Evolutionary conservation across 306 rosid genomes (phyloP), one percentile per base, ranked within the genome.

Genomic region (Canavalia gladiata): DNA sequence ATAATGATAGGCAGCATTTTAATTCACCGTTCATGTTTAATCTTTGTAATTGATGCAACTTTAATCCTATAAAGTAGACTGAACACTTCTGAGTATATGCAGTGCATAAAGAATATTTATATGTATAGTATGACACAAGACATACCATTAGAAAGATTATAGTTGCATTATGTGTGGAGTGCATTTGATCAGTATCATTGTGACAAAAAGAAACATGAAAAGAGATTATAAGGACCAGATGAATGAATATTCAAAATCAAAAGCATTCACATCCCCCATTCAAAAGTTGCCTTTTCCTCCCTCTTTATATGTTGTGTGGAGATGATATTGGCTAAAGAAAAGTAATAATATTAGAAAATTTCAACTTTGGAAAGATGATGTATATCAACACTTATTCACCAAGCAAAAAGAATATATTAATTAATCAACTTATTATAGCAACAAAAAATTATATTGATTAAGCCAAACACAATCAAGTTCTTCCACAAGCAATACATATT

Each of bases 51-150:
- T 25, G 28, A 70, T 60, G 63, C 74, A 25, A 78, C 89, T 86
- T 86, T 82, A 82, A 74, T 74, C 86, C 11, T 82, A 52, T 60
- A 86, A 82, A 86, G 84, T 86, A 18, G n/a, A 10, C 71, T 68
- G 72, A 66, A 30, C 82, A 56, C 71, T 74, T 78, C 59, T 64
- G 55, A 12, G 63, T 63, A 46, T 57, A 78, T 72, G 79, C 86
- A 63, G 2, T 31, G 49, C 68, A 64, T n/a, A 66, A 68, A 65
- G 76, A 67, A 35, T 52, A 11, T 35, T n/a, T n/a, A 3, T 12
- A 64, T 13, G 62, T 18, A 57, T 69, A 28, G 31, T 13, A 28
- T 34, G 29, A 80, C 43, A 74, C 43, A 59, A 59, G 62, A 64
- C 68, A 55, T 68, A 4, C 2, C 25, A 28, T 25, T 8, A 57